Evolutionary conservation across 805 yeast genomes (phyloP).

Genomic region (Torulaspora franciscae): DNA sequence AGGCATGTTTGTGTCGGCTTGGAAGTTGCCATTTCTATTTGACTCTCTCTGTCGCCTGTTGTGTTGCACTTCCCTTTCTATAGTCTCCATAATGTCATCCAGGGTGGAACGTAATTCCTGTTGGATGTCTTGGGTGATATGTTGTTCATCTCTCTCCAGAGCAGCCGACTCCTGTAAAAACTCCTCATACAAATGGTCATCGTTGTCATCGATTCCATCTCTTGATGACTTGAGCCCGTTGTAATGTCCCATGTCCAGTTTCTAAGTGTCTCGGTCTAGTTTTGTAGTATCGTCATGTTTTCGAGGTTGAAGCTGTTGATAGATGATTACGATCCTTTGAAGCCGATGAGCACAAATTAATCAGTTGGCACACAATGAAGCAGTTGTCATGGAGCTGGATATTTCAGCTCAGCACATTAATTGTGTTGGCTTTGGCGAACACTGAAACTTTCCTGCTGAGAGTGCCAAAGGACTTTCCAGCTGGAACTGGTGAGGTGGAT

Average conservation of each 20-base stretch:
- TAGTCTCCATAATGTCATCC: constrained; percentile 13
- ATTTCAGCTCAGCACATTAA: not conserved
- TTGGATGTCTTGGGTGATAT: constrained; percentile 15
- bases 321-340: not conserved
- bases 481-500: not conserved
- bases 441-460: constrained; percentile 20
- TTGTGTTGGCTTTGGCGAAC: constrained; percentile 14
- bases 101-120: constrained; percentile 18
- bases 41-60: constrained; percentile 5
- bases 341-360: not conserved
- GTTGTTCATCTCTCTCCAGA: constrained; percentile 7
- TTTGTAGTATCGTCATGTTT: not conserved
- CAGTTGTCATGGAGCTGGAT: not conserved
- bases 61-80: constrained; percentile 14
- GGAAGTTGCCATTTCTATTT: not conserved
- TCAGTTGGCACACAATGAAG: not conserved
- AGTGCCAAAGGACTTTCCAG: constrained; percentile 18
- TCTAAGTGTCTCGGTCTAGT: not conserved
- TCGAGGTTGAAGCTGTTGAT: not conserved
- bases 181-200: constrained; percentile 18
- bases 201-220: constrained; percentile 7
- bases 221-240: not conserved
- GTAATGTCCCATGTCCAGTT: not conserved
- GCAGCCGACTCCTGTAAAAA: constrained; percentile 16
- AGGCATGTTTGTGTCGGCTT: not conserved